A percentile compares a stretch with the other conserved stretches of the same genome.
phyloP scores from a whole-genome alignment of 2,329 filamentous ascomycete genomes.

The Hymenoscyphus repandus region DNA sequence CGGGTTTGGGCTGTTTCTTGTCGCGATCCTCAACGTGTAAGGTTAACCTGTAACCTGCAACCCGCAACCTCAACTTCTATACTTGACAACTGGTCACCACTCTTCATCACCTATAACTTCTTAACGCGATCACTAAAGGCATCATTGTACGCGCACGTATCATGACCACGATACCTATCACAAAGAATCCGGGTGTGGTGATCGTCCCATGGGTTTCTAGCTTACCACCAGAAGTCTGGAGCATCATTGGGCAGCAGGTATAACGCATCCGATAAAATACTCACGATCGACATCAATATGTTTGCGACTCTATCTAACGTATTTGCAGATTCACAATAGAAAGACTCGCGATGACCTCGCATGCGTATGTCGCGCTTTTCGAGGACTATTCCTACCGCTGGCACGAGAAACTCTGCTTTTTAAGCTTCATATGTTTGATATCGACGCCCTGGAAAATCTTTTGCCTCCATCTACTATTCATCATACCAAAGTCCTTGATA shows the following conservation, averaged over 20 bases:
- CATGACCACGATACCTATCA: no score
- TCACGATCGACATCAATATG: background rate
- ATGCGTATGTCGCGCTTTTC: conserved; percentile 1
- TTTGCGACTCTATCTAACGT: background rate
- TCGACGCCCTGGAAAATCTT: background rate
- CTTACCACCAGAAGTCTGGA: conserved; percentile 5
- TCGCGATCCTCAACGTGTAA: no score
- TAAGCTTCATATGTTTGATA: background rate
- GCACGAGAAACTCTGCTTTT: background rate
- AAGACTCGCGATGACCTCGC: conserved; percentile 31
- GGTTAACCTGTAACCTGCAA: no score
- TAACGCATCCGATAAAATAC: no score
- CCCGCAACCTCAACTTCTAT: no score
- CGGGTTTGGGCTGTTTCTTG: no score
- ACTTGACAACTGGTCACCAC: no score
- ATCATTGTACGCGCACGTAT: no score
- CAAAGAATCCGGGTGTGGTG: no score
- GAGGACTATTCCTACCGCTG: background rate
- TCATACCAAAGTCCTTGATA: conserved; percentile 7
- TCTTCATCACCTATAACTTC: no score
- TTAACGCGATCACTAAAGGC: no score
- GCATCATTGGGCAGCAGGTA: conserved; percentile 1
- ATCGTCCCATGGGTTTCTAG: background rate
- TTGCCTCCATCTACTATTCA: background rate
- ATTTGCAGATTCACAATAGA: conserved; percentile 6